Percentiles rank a stretch among this genome's conserved stretches.
Evolutionary conservation across 1,284 basidiomycete species (phyloP).

Genomic region (Rhodotorula sp.): DNA sequence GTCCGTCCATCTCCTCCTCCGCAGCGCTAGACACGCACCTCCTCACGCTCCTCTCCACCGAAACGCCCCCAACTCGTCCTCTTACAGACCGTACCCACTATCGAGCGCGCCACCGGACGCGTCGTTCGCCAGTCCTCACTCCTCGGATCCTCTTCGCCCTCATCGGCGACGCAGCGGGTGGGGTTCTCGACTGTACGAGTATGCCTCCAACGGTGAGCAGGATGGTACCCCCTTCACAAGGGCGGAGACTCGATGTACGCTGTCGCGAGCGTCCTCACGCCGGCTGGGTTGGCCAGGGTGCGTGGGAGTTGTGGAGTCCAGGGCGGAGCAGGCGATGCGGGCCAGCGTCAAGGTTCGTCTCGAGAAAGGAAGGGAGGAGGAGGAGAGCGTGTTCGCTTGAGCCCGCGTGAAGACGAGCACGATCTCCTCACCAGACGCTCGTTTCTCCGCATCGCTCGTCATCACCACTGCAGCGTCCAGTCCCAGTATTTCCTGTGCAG

Average conservation of each 20-base stretch:
- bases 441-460: no score
- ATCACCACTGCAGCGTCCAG: background rate
- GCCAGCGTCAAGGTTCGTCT: background rate
- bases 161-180: slow-evolving; percentile 28
- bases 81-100: slow-evolving; percentile 15
- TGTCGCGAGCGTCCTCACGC: slow-evolving; percentile 26
- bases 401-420: no score
- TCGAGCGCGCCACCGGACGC: slow-evolving; percentile 15
- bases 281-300: slow-evolving; percentile 4
- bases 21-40: slow-evolving; percentile 8
- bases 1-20: background rate
- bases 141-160: slow-evolving; percentile 29
- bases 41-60: background rate
- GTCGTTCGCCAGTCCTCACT: slow-evolving; percentile 11
- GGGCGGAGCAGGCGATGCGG: background rate
- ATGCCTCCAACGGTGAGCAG: slow-evolving; percentile 10
- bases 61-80: slow-evolving; percentile 19
- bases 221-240: slow-evolving; percentile 1
- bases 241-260: slow-evolving; percentile 25
- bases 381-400: background rate
- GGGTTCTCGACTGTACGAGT: slow-evolving; percentile 22
- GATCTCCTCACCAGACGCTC: no score
- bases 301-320: slow-evolving; percentile 22
- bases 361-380: background rate
- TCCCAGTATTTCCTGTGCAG: background rate